Conservation (phyloP, 169 alveolate species). For the Plasmodium yoelii region DNA sequence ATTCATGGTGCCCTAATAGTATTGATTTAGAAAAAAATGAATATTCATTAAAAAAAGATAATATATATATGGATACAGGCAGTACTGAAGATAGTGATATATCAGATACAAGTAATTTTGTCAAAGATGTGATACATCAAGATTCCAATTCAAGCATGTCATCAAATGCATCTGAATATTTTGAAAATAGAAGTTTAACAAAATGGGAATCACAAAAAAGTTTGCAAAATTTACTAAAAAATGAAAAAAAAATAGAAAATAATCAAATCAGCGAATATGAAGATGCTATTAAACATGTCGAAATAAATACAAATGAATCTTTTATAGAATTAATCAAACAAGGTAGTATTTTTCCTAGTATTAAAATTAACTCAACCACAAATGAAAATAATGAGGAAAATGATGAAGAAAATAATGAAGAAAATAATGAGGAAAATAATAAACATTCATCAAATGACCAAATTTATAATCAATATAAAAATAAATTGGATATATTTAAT, state of each 20-base stretch:
- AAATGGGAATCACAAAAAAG: constrained; percentile 17
- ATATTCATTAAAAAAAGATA: constrained; percentile 15
- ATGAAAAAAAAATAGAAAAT: constrained; percentile 4
- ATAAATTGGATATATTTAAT: neutral
- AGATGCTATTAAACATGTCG: constrained; percentile 15
- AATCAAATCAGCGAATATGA: constrained; percentile 5
- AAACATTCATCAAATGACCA: neutral
- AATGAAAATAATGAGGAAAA: constrained; percentile 8
- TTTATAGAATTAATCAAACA: constrained; percentile 40
- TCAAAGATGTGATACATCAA: constrained; percentile 33
- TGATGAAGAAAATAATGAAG: too few relatives aligned
- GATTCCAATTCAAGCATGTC: constrained; percentile 41
- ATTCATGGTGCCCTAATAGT: constrained; percentile 73
- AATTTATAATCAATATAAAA: neutral
- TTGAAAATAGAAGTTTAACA: neutral
- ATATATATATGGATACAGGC: constrained; percentile 9
- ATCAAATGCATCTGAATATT: constrained; percentile 11
- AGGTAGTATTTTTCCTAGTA: constrained; percentile 40
- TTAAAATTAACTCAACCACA: constrained; percentile 1
- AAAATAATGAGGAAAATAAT: constrained; percentile 3
- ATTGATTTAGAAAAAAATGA: constrained; percentile 11
- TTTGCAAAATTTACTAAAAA: constrained; percentile 7
- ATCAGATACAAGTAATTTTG: constrained; percentile 22
- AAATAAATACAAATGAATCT: constrained; percentile 46
- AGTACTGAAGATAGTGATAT: constrained; percentile 60